A percentile compares a stretch with the other conserved stretches of the same genome.
Evolutionary conservation across 805 yeast species (phyloP).

Genomic region (Saccharomycopsis amapae): DNA sequence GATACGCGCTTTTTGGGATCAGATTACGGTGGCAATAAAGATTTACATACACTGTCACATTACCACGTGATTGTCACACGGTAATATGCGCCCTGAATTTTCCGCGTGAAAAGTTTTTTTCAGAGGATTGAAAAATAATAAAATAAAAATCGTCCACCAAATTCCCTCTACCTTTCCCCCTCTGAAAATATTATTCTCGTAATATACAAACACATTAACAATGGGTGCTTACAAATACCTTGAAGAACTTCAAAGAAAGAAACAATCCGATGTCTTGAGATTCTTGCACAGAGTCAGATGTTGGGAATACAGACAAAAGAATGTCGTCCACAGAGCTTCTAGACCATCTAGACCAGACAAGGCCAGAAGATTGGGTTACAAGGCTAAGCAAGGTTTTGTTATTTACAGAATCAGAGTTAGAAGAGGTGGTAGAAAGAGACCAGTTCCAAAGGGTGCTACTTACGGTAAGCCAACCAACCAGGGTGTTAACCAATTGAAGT

Average conservation of each 20-base stretch:
- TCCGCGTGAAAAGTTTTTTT: too few species aligned
- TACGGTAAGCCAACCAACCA: conserved; percentile 99
- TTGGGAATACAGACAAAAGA: conserved; percentile 99
- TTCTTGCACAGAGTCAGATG: conserved; percentile 99
- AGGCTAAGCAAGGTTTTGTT: conserved; percentile 99
- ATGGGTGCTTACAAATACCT: conserved; percentile 99
- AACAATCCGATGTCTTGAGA: conserved; percentile 99
- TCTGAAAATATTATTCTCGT: too few species aligned
- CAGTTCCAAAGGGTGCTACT: conserved; percentile 99
- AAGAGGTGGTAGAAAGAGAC: conserved; percentile 99
- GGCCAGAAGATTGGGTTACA: conserved; percentile 99
- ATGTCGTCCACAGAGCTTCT: conserved; percentile 96
- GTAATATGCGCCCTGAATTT: too few species aligned
- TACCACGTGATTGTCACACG: too few species aligned
- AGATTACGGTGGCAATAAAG: too few species aligned
- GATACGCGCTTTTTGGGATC: too few species aligned
- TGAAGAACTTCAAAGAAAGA: conserved; percentile 99
- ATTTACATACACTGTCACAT: too few species aligned
- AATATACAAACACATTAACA: too few species aligned
- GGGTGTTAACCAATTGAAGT: conserved; percentile 98
- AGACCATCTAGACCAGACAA: conserved; percentile 99
- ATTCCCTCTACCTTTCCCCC: too few species aligned
- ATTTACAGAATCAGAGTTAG: conserved; percentile 98
- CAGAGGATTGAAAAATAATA: too few species aligned
- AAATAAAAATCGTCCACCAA: too few species aligned